These are phyloP conservation scores for Eleusine indica DNA, from an alignment of 176 grass and related monocot species.

Conservation along the genomic window DNA sequence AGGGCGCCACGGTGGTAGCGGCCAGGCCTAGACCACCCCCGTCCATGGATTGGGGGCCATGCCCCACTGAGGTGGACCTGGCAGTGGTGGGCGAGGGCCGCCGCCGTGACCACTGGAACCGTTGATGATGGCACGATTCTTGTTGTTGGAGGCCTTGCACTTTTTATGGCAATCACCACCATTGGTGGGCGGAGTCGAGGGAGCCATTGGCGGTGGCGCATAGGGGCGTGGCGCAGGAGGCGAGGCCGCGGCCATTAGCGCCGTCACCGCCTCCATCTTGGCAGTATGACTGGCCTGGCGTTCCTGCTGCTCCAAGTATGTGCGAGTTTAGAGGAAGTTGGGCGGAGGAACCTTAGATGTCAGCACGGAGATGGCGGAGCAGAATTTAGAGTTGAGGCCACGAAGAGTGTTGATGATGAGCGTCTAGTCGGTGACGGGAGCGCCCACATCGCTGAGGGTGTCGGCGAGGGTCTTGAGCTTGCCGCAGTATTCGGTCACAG, in stretches of 20 bases:
- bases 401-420: neutral
- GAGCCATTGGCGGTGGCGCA: too few species aligned
- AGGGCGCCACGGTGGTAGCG: accelerated
- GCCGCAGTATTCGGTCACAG: neutral
- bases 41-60: neutral
- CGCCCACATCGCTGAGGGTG: neutral
- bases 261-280: too few species aligned
- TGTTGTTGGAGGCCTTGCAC: too few species aligned
- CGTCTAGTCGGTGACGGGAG: neutral
- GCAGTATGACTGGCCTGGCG: too few species aligned
- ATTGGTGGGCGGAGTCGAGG: too few species aligned
- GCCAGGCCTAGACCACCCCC: neutral
- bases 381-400: neutral
- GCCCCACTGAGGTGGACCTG: neutral
- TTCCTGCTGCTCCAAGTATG: too few species aligned
- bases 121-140: neutral
- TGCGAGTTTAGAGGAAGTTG: neutral
- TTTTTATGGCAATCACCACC: too few species aligned
- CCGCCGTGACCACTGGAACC: neutral
- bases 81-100: neutral
- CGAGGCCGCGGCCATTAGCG: too few species aligned
- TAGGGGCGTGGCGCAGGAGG: too few species aligned
- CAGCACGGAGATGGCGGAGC: neutral
- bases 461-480: neutral
- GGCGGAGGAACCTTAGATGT: neutral